Evolutionary conservation across 495 filamentous ascomycete species (phyloP).

Genomic region (Xylaria bambusicola): DNA sequence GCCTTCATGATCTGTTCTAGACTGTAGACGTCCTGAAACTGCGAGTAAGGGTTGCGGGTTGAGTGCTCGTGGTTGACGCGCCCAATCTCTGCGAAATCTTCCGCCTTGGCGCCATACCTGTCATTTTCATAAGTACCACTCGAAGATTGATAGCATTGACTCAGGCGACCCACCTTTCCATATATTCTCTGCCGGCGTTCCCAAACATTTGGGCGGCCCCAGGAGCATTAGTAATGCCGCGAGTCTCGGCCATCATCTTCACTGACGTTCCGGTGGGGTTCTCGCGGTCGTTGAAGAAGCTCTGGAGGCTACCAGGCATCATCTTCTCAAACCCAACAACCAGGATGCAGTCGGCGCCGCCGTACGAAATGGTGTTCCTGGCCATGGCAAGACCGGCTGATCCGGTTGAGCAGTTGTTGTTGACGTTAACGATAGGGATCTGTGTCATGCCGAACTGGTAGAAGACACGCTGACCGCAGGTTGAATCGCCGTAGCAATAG

Average conservation of each 20-base stretch:
- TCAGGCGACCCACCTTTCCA: conserved; percentile 70
- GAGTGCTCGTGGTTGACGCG: conserved; percentile 92
- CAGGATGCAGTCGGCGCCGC: conserved; percentile 80
- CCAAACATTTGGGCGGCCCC: conserved; percentile 93
- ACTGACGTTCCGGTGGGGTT: conserved; percentile 71
- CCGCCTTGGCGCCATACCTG: conserved; percentile 77
- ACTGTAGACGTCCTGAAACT: conserved; percentile 91
- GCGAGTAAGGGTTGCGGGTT: conserved; percentile 91
- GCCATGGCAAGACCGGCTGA: conserved; percentile 86
- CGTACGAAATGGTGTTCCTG: conserved; percentile 74
- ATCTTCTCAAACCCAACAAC: conserved; percentile 99
- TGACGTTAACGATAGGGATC: conserved; percentile 95
- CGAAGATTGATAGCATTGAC: neutral
- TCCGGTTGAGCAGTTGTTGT: conserved; percentile 97
- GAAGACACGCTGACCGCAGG: conserved; percentile 94
- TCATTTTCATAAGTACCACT: conserved; percentile 1
- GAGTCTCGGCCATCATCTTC: conserved; percentile 78
- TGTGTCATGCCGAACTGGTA: conserved; percentile 98
- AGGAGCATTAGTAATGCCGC: conserved; percentile 78
- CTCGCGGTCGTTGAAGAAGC: conserved; percentile 75
- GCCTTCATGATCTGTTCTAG: conserved; percentile 79
- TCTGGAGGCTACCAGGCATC: conserved; percentile 82
- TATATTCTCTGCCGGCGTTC: conserved; percentile 92
- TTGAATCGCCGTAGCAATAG: conserved; percentile 95
- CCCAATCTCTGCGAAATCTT: conserved; percentile 95